Evolutionary conservation across 495 filamentous ascomycete species (phyloP).

Genomic region (Penicillium cataractarum): DNA sequence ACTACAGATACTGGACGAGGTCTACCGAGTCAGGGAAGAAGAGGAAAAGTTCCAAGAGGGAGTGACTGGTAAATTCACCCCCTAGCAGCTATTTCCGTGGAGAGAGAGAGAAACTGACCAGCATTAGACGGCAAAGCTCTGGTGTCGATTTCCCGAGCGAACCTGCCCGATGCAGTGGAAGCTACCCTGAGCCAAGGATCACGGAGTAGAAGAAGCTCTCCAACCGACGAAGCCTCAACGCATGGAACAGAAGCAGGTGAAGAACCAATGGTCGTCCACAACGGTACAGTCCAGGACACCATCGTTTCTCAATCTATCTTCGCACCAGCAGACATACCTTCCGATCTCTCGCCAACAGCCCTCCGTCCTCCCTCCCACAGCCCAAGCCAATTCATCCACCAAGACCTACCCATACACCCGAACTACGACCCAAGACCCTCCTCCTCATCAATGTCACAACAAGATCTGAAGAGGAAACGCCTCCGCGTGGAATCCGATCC

Average conservation of each 20-base stretch:
- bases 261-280: conserved; percentile 12
- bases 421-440: background rate
- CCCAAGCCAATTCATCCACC: conserved; percentile 17
- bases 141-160: conserved; percentile 38
- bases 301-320: conserved; percentile 10
- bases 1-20: conserved; percentile 58
- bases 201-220: conserved; percentile 17
- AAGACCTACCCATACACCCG: conserved; percentile 18
- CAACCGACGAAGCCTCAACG: conserved; percentile 10
- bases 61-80: conserved; percentile 53
- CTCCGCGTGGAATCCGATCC: conserved; percentile 21
- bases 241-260: conserved; percentile 4
- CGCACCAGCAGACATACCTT: background rate
- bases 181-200: conserved; percentile 11
- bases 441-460: conserved; percentile 13
- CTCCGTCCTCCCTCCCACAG: conserved; percentile 6
- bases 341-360: conserved; percentile 9
- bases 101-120: background rate
- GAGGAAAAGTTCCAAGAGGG: conserved; percentile 63
- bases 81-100: conserved; percentile 1
- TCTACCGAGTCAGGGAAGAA: conserved; percentile 64
- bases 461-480: conserved; percentile 30
- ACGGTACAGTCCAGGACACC: background rate
- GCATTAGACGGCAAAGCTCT: conserved; percentile 23
- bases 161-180: conserved; percentile 36